Conservation (phyloP, 2,329 filamentous ascomycete genomes). For the Aspergillus texensis region DNA sequence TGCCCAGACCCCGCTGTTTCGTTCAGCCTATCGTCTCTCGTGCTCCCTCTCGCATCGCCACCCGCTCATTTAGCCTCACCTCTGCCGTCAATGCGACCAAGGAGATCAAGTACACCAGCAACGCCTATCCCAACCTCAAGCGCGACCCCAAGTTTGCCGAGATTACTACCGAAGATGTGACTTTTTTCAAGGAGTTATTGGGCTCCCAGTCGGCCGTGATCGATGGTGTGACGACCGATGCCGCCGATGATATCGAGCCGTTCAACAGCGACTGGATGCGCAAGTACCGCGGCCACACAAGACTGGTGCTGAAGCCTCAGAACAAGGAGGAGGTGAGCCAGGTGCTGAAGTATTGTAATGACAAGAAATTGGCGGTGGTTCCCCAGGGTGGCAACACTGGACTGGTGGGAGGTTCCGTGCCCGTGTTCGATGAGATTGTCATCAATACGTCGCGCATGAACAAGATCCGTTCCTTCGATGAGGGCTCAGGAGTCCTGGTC, state of each 20-base stretch:
- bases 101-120: constrained; percentile 74
- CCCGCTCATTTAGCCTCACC: constrained; percentile 36
- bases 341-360: constrained; percentile 93
- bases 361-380: constrained; percentile 87
- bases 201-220: constrained; percentile 78
- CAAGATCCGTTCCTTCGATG: constrained; percentile 85
- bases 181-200: constrained; percentile 79
- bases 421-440: constrained; percentile 98
- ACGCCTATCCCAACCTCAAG: constrained; percentile 77
- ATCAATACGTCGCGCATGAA: constrained; percentile 91
- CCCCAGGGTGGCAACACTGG: constrained; percentile 98
- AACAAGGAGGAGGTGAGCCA: constrained; percentile 87
- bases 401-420: constrained; percentile 90
- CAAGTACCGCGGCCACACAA: constrained; percentile 91
- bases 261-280: constrained; percentile 99
- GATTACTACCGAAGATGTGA: constrained; percentile 77
- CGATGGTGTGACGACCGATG: constrained; percentile 76
- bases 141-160: constrained; percentile 71
- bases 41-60: constrained; percentile 18
- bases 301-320: constrained; percentile 82
- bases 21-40: constrained; percentile 27
- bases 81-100: constrained; percentile 31
- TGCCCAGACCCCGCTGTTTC: constrained; percentile 31
- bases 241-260: constrained; percentile 77
- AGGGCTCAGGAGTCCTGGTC: constrained; percentile 86